These are phyloP conservation scores for Metschnikowia dekortorum DNA, from an alignment of 805 yeast species.

Conservation along the genomic window DNA sequence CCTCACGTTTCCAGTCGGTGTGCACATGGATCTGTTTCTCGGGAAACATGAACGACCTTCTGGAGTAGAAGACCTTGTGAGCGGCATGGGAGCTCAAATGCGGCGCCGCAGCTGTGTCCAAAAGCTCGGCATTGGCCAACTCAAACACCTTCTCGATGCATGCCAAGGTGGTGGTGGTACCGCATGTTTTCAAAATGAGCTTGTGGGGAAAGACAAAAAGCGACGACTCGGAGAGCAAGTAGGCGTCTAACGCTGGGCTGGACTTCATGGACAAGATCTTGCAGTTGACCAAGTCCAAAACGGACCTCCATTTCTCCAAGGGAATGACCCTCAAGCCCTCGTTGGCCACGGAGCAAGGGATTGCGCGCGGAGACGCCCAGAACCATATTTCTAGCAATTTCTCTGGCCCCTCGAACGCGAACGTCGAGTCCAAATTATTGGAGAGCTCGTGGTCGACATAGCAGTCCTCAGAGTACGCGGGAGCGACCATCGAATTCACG, in stretches of 20 bases:
- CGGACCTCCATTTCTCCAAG: slow-evolving; percentile 59
- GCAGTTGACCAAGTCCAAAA: slow-evolving; percentile 82
- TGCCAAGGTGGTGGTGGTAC: slow-evolving; percentile 85
- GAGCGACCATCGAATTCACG: slow-evolving; percentile 34
- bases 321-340: slow-evolving; percentile 64
- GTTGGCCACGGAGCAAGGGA: slow-evolving; percentile 32
- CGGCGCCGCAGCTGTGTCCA: slow-evolving; percentile 1
- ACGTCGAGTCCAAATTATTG: slow-evolving; percentile 75
- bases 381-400: slow-evolving; percentile 90
- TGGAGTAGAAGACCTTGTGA: slow-evolving; percentile 77
- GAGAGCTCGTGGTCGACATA: slow-evolving; percentile 78
- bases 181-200: slow-evolving; percentile 87
- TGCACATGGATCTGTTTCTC: slow-evolving; percentile 77
- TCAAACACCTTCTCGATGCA: slow-evolving; percentile 67
- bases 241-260: slow-evolving; percentile 67
- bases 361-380: slow-evolving; percentile 44
- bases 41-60: slow-evolving; percentile 92
- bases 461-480: slow-evolving; percentile 39
- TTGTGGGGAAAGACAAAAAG: slow-evolving; percentile 85
- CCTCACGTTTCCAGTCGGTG: slow-evolving; percentile 79
- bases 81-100: slow-evolving; percentile 36
- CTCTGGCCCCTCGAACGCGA: slow-evolving; percentile 97
- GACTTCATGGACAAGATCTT: slow-evolving; percentile 79
- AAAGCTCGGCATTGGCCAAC: slow-evolving; percentile 18
- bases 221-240: slow-evolving; percentile 82